Evolutionary conservation across 2,329 filamentous ascomycete species (phyloP).

Genomic region (Pseudogymnoascus sp.): DNA sequence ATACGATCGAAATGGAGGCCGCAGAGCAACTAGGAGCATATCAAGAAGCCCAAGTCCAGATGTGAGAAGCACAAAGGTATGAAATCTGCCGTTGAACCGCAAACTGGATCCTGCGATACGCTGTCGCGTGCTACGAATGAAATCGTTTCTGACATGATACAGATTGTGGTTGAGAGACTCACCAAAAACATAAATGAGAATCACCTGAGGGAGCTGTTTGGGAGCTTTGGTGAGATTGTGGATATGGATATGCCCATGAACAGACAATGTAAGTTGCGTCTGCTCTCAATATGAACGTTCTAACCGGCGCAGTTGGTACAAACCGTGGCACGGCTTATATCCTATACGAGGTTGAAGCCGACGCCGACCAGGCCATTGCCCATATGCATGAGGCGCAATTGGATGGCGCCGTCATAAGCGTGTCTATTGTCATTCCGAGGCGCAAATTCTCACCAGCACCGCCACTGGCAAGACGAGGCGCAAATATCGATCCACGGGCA

Average conservation of each 20-base stretch:
- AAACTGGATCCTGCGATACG: slow-evolving; percentile 10
- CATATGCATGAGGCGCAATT: slow-evolving; percentile 95
- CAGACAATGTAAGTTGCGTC: slow-evolving; percentile 56
- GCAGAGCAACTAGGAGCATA: slow-evolving; percentile 23
- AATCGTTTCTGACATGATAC: slow-evolving; percentile 16
- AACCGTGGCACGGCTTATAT: slow-evolving; percentile 95
- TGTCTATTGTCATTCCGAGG: slow-evolving; percentile 30
- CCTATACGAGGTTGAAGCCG: slow-evolving; percentile 65
- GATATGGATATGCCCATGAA: slow-evolving; percentile 89
- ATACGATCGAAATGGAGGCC: slow-evolving; percentile 23
- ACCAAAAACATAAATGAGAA: slow-evolving; percentile 89
- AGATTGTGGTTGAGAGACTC: slow-evolving; percentile 94
- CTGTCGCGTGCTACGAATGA: slow-evolving; percentile 10
- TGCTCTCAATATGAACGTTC: slow-evolving; percentile 12
- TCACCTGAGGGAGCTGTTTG: slow-evolving; percentile 88
- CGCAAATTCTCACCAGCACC: slow-evolving; percentile 71
- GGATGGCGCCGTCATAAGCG: slow-evolving; percentile 29
- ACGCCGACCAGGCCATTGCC: slow-evolving; percentile 81
- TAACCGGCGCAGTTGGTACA: slow-evolving; percentile 56
- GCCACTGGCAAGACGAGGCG: slow-evolving; percentile 57
- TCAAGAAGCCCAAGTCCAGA: slow-evolving; percentile 29
- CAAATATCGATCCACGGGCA: slow-evolving; percentile 48
- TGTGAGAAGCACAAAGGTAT: slow-evolving; percentile 45
- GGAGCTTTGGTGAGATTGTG: slow-evolving; percentile 74
- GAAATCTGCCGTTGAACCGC: background rate